Percentiles rank a stretch among this genome's conserved stretches.
Evolutionary conservation across 75 land plant species (phyloP).

Genomic region (Sequoiadendron giganteum): DNA sequence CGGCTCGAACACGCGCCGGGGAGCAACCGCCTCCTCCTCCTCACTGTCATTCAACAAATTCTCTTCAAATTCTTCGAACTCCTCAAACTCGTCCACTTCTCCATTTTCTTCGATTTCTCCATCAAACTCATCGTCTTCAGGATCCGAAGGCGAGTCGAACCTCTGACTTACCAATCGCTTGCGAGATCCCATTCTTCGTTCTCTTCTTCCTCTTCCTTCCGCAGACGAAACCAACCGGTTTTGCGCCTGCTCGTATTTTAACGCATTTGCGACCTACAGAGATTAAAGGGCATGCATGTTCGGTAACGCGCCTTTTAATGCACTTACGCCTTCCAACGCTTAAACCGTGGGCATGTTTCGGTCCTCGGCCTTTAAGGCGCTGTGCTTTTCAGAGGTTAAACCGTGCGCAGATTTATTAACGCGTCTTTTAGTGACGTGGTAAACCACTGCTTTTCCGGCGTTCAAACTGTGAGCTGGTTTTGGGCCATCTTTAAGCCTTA

Average conservation of each 20-base stretch:
- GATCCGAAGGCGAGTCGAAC: not conserved
- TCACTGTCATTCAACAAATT: not conserved
- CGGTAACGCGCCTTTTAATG: not conserved
- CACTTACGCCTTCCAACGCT: not conserved
- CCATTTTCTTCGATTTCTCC: not conserved
- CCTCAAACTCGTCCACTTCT: not conserved
- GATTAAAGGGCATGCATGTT: not conserved
- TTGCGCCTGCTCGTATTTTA: not conserved
- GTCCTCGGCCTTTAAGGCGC: not conserved
- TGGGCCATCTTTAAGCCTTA: no score
- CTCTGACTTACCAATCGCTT: not conserved
- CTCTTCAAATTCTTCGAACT: constrained; percentile 3
- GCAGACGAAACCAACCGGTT: not conserved
- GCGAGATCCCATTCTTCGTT: not conserved
- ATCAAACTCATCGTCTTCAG: not conserved
- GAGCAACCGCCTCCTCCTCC: not conserved
- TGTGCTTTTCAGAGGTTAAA: no score
- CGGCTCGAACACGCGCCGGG: constrained; percentile 9
- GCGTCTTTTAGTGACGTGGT: no score
- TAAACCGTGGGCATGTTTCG: not conserved
- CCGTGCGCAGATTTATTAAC: not conserved
- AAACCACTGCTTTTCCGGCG: no score
- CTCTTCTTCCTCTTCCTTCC: not conserved
- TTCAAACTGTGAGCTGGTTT: no score
- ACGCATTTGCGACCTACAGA: not conserved